Conservation (phyloP, 2,329 filamentous ascomycete genomes). For the Trichoderma sp. region DNA sequence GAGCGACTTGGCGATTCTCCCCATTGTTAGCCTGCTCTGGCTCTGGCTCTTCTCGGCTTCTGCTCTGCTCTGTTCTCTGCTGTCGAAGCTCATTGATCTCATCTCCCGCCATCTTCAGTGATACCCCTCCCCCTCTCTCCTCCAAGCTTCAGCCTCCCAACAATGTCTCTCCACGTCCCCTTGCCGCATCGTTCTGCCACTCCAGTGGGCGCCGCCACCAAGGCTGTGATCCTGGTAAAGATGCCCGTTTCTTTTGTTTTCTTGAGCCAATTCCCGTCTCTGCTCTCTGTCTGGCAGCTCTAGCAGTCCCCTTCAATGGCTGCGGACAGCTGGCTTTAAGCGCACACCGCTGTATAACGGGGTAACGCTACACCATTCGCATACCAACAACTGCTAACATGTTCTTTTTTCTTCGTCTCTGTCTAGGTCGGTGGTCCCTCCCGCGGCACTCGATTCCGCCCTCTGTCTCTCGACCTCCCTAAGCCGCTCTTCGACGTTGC, state of each 20-base stretch:
- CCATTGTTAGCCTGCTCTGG: background rate
- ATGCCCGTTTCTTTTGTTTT: background rate
- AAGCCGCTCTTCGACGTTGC: constrained; percentile 99
- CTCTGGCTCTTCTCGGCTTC: background rate
- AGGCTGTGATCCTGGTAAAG: constrained; percentile 86
- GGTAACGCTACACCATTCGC: background rate
- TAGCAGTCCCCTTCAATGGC: constrained; percentile 7
- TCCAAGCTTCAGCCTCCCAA: background rate
- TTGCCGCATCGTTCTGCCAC: constrained; percentile 47
- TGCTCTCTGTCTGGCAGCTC: background rate
- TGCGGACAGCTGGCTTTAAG: background rate
- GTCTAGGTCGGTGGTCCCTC: constrained; percentile 87
- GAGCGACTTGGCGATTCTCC: background rate
- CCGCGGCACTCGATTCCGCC: constrained; percentile 90
- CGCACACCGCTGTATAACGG: background rate
- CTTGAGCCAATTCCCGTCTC: background rate
- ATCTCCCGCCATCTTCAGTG: background rate
- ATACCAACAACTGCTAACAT: background rate
- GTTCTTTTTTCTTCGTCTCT: background rate
- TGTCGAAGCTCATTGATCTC: background rate
- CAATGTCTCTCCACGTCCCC: constrained; percentile 56
- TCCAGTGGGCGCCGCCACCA: constrained; percentile 60
- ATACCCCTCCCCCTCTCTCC: constrained; percentile 13
- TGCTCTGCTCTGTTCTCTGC: background rate
- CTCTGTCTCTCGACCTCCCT: constrained; percentile 89